Evolutionary conservation across 169 alveolate genomes (phyloP), one percentile per base, ranked within the genome.

Genomic region (Neospora caninum): DNA sequence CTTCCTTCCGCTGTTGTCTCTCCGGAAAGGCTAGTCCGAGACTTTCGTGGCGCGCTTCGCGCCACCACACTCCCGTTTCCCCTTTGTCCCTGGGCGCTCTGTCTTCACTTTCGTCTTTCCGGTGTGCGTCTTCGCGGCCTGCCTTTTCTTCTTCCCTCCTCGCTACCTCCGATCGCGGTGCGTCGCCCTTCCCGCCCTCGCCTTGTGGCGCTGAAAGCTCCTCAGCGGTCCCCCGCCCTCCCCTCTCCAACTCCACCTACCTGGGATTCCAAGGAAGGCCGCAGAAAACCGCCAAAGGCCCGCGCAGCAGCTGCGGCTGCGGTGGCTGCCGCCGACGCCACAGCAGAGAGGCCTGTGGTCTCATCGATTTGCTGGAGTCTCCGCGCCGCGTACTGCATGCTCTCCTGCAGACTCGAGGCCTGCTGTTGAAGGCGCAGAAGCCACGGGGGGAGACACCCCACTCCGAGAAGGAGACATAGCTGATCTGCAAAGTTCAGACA

Each of bases 401-500:
- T 67, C 69, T 82, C 80, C 80, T 89, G 78, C 39, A 89, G 34
- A 38, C 69, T n/a, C n/a, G 29, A 41, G 27, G 93, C 93, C 38
- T 89, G 93, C 54, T 78, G 87, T 78, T 89, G 93, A 54, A 89
- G 93, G 25, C 93, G 39, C 78, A 89, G 80, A 13, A 89, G 58
- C 93, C 93, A 89, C 13, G 93, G 58, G 39, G 93, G 93, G 34
- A 89, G 45, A 58, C 80, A 83, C 80, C 93, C 93, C 43, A 89
- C 93, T 0, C 93, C 93, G 27, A 89, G 88, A 54, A 89, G 20
- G 38, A 89, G 45, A 42, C 93, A 89, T 25, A 89, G 58, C 54
- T 73, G 88, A 73, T 89, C 93, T 22, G 93, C 93, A 89, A 89
- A 89, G 53, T 89, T 89, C 49, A 89, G 87, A 36, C 93, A 89